Conservation (phyloP, 1,139 yeast species). For the Hyphopichia burtonii region DNA sequence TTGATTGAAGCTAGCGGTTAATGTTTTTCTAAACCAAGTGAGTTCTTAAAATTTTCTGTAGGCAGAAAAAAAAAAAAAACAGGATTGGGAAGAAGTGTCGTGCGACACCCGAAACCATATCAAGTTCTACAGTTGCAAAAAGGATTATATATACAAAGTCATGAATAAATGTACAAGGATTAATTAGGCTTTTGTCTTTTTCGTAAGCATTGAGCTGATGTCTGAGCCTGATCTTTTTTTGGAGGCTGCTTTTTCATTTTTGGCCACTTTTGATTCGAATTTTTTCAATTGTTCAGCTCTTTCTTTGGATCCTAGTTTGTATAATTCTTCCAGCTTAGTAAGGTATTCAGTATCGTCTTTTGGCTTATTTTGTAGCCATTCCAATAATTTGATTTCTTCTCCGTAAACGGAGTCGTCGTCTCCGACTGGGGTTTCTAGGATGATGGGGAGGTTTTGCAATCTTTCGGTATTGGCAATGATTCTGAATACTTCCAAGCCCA, state of each 20-base stretch:
- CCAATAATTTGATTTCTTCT: constrained; percentile 74
- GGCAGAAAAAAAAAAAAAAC: background rate
- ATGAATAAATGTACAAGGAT: background rate
- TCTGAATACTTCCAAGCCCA: constrained; percentile 84
- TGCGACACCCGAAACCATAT: too few species aligned
- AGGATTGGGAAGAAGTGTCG: too few species aligned
- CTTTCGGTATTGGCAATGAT: constrained; percentile 67
- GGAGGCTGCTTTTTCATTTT: constrained; percentile 10
- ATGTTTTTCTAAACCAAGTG: too few species aligned
- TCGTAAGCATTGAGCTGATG: constrained; percentile 17
- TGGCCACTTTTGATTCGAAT: constrained; percentile 31
- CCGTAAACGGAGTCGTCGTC: constrained; percentile 65
- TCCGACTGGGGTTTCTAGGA: constrained; percentile 86
- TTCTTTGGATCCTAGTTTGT: constrained; percentile 56
- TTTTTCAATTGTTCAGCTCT: constrained; percentile 50
- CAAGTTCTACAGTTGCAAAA: background rate
- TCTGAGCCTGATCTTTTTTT: constrained; percentile 15
- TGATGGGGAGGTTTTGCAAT: constrained; percentile 67
- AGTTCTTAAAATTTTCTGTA: background rate
- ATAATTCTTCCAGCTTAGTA: constrained; percentile 49
- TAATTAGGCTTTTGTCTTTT: background rate
- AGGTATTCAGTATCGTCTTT: constrained; percentile 56
- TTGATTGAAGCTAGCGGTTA: too few species aligned
- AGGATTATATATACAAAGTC: too few species aligned
- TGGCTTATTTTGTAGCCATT: constrained; percentile 61